These are phyloP conservation scores for Nicotiana benthamiana DNA, from an alignment of 257 asterid genomes.

Conservation along the genomic window DNA sequence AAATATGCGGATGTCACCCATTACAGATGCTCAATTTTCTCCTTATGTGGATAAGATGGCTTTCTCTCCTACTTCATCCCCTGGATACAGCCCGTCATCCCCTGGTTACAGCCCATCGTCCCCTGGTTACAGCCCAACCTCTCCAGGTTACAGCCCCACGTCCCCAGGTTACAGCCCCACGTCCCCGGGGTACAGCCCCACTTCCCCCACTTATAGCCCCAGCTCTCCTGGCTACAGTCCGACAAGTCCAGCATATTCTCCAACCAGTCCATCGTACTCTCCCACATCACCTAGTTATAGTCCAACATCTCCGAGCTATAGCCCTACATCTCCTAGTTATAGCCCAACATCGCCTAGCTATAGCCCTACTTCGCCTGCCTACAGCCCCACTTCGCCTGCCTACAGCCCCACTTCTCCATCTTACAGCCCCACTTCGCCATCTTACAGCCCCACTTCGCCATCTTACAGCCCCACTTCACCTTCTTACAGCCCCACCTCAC, in stretches of 20 bases:
- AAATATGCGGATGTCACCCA: conserved; percentile 64
- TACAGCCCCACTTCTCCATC: conserved; percentile 87
- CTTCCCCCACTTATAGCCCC: conserved; percentile 76
- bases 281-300: conserved; percentile 83
- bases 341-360: conserved; percentile 78
- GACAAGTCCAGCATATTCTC: conserved; percentile 88
- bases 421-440: conserved; percentile 71
- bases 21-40: conserved; percentile 82
- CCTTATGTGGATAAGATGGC: conserved; percentile 80
- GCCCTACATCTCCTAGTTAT: conserved; percentile 76
- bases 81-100: conserved; percentile 65
- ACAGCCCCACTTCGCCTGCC: conserved; percentile 83
- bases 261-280: conserved; percentile 82
- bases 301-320: conserved; percentile 65
- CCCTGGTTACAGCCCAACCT: conserved; percentile 81
- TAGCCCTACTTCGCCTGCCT: conserved; percentile 78
- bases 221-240: conserved; percentile 93
- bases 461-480: conserved; percentile 89
- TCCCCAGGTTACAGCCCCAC: conserved; percentile 91
- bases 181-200: conserved; percentile 47
- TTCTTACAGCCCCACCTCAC: conserved; percentile 83
- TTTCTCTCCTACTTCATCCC: conserved; percentile 83
- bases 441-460: conserved; percentile 81
- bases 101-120: conserved; percentile 84
- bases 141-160: conserved; percentile 80